Evolutionary conservation across 306 rosid species (phyloP).

Genomic region (Hylodesmum podocarpum): DNA sequence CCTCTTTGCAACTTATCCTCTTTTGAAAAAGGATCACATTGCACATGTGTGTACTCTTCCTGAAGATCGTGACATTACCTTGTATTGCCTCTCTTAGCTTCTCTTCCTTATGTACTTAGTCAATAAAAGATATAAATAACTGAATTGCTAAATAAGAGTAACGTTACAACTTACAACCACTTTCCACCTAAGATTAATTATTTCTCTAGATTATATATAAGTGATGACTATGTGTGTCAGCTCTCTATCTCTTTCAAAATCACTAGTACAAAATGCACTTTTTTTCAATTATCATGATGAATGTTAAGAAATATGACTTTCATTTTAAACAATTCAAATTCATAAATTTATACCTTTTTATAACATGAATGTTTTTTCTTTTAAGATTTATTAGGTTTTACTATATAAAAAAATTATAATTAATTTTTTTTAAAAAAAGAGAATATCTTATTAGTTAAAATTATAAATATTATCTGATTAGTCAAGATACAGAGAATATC

Average conservation of each 20-base stretch:
- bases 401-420: no score
- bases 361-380: not conserved
- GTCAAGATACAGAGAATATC: no score
- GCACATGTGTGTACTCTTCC: conserved; percentile 11
- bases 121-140: not conserved
- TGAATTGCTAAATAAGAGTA: not conserved
- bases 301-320: not conserved
- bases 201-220: not conserved
- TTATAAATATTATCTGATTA: no score
- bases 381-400: not conserved
- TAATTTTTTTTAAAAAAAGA: no score
- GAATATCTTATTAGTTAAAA: no score
- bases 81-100: conserved; percentile 7
- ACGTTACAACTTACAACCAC: not conserved
- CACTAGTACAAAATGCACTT: not conserved
- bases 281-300: not conserved
- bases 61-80: conserved; percentile 20
- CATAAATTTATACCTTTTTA: not conserved
- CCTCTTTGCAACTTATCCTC: conserved; percentile 6
- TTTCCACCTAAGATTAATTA: not conserved
- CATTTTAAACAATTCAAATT: not conserved
- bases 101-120: not conserved
- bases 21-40: not conserved
- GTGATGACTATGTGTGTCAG: not conserved
- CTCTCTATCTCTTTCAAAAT: not conserved